Conservation (phyloP, 202 grass and related monocot species). For the Dendrocalamus latiflorus region DNA sequence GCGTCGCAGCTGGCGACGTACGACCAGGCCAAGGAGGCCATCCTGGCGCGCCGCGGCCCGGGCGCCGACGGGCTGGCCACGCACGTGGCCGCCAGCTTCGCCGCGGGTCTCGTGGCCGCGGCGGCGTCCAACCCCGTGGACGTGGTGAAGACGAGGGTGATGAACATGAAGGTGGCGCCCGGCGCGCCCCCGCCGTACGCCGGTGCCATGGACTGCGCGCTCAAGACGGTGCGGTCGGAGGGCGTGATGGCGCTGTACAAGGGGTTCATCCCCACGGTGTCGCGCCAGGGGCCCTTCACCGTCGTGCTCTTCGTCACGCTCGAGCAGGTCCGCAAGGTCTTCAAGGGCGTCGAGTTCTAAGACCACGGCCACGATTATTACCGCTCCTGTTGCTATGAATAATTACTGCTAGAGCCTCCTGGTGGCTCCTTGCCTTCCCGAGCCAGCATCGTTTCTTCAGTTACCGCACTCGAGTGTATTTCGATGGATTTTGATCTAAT, state of each 20-base stretch:
- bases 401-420: neutral
- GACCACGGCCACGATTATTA: neutral
- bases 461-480: neutral
- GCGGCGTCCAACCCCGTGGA: conserved; percentile 88
- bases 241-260: conserved; percentile 91
- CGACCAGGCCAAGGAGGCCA: conserved; percentile 68
- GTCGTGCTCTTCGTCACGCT: conserved; percentile 98
- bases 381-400: conserved; percentile 17
- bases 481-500: no score
- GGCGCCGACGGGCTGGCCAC: conserved; percentile 45
- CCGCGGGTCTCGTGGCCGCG: conserved; percentile 66
- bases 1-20: conserved; percentile 71
- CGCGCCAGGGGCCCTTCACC: conserved; percentile 87
- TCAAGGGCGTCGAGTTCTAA: conserved; percentile 68
- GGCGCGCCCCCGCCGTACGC: conserved; percentile 66
- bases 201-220: conserved; percentile 85
- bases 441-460: neutral
- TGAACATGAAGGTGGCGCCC: conserved; percentile 94
- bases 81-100: conserved; percentile 73
- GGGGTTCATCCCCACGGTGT: conserved; percentile 91
- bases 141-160: conserved; percentile 92
- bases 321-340: conserved; percentile 96
- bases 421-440: no score
- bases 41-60: conserved; percentile 34
- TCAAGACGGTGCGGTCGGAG: conserved; percentile 80